Conservation (phyloP, 1,284 basidiomycete species). For the Apiotrichum mycotoxinovorans region DNA sequence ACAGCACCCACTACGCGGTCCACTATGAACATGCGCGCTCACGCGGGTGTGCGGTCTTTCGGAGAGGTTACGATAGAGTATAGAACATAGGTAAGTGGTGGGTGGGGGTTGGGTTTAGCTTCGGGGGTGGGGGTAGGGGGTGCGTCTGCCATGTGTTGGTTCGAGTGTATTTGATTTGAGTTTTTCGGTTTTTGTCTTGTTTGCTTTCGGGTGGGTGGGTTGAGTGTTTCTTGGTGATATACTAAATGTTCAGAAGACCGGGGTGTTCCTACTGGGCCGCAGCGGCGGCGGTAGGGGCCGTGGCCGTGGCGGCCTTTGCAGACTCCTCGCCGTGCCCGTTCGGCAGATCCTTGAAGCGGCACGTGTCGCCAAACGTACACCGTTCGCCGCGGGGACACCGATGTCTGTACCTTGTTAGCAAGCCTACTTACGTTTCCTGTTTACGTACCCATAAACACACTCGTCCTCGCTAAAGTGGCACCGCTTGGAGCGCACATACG, state of each 20-base stretch:
- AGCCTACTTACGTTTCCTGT: neutral
- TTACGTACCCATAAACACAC: slow-evolving; percentile 37
- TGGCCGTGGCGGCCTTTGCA: neutral
- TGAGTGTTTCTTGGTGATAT: too few species aligned
- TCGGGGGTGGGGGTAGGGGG: too few species aligned
- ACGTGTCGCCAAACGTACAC: slow-evolving; percentile 40
- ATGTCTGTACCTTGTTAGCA: slow-evolving; percentile 22
- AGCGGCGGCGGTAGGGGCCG: neutral
- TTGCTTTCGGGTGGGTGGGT: too few species aligned
- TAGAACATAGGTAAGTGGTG: neutral
- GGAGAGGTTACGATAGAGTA: slow-evolving; percentile 3
- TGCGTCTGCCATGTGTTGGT: too few species aligned
- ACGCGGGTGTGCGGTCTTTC: slow-evolving; percentile 3
- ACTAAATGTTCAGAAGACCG: too few species aligned
- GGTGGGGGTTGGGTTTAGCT: too few species aligned
- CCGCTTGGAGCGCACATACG: slow-evolving; percentile 30
- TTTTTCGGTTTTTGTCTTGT: too few species aligned
- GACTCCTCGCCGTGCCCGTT: slow-evolving; percentile 35
- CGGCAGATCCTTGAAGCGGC: slow-evolving; percentile 34
- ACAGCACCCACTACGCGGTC: slow-evolving; percentile 14
- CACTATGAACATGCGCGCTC: too few species aligned
- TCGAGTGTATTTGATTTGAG: too few species aligned
- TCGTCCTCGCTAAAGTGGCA: slow-evolving; percentile 40
- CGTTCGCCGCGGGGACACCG: slow-evolving; percentile 31
- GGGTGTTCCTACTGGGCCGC: neutral